phyloP scores from a whole-genome alignment of 2,329 filamentous ascomycete genomes.

The Penicillium janthinellum region DNA sequence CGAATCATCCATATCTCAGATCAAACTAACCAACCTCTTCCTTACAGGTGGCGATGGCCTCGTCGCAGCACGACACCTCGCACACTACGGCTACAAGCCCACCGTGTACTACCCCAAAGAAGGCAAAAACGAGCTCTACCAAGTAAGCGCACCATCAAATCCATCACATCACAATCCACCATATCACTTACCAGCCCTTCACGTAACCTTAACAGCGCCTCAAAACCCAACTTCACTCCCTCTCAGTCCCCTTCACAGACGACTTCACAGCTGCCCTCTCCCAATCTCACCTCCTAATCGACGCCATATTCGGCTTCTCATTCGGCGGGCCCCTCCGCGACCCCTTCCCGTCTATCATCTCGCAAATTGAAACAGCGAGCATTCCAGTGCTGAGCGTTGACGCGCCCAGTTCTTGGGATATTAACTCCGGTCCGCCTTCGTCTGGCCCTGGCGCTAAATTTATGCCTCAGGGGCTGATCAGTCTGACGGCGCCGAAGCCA shows the following conservation, averaged over 20 bases:
- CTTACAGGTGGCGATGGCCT: conserved; percentile 82
- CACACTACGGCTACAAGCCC: conserved; percentile 87
- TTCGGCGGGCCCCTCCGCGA: conserved; percentile 92
- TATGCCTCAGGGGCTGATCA: conserved; percentile 78
- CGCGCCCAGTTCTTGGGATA: conserved; percentile 92
- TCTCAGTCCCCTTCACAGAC: conserved; percentile 78
- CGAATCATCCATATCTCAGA: neutral
- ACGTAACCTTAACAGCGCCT: conserved; percentile 61
- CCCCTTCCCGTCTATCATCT: conserved; percentile 82
- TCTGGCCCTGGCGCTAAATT: conserved; percentile 78
- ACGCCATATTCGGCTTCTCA: conserved; percentile 94
- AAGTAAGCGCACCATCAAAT: conserved; percentile 53
- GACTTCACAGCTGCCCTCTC: conserved; percentile 71
- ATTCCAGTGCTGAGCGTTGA: conserved; percentile 86
- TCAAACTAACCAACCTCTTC: neutral
- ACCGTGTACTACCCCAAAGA: conserved; percentile 92
- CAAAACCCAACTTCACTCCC: conserved; percentile 78
- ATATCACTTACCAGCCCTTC: conserved; percentile 10
- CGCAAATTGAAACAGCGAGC: conserved; percentile 69
- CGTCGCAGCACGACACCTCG: conserved; percentile 88
- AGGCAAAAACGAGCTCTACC: conserved; percentile 85
- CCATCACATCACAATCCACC: neutral
- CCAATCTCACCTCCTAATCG: conserved; percentile 77
- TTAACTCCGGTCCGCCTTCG: conserved; percentile 78
- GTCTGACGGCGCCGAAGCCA: conserved; percentile 91